Conservation (phyloP, 306 rosid species). For the Betula pendula region DNA sequence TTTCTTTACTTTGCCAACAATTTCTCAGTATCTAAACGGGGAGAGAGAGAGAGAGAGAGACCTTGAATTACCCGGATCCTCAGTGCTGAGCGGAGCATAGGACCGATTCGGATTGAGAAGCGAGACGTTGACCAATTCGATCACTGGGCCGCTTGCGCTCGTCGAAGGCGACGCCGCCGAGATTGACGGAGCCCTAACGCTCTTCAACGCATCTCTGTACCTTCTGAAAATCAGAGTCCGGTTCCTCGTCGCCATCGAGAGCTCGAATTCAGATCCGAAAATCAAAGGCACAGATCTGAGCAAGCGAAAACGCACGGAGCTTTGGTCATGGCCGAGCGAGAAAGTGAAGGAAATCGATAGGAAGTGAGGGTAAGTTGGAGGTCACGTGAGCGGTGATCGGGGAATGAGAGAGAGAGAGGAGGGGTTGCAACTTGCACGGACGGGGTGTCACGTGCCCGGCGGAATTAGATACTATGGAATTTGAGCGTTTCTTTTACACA, state of each 20-base stretch:
- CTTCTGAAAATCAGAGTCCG: conserved; percentile 61
- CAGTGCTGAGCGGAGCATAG: conserved; percentile 90
- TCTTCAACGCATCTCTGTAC: conserved; percentile 77
- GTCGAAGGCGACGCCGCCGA: conserved; percentile 44
- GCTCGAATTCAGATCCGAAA: conserved; percentile 31
- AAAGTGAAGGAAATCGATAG: background rate
- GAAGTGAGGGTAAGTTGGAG: background rate
- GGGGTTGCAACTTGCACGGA: background rate
- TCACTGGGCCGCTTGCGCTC: conserved; percentile 60
- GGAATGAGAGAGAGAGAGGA: conserved; percentile 12
- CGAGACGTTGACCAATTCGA: conserved; percentile 83
- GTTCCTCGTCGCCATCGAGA: conserved; percentile 63
- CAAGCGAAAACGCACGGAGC: background rate
- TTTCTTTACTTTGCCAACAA: background rate
- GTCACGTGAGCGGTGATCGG: conserved; percentile 10
- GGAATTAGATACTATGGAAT: background rate
- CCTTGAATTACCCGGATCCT: conserved; percentile 93
- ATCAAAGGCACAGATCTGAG: conserved; percentile 15
- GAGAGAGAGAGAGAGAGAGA: conserved; percentile 31
- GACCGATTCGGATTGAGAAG: conserved; percentile 76
- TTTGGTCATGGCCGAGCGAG: conserved; percentile 12
- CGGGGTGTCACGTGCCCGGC: conserved; percentile 43
- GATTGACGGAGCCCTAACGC: conserved; percentile 67
- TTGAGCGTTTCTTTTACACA: background rate
- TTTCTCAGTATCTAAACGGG: conserved; percentile 6